Base-by-base conservation (phyloP, 2,329 filamentous ascomycete genomes). In the Aspergillus spinulosporus region DNA sequence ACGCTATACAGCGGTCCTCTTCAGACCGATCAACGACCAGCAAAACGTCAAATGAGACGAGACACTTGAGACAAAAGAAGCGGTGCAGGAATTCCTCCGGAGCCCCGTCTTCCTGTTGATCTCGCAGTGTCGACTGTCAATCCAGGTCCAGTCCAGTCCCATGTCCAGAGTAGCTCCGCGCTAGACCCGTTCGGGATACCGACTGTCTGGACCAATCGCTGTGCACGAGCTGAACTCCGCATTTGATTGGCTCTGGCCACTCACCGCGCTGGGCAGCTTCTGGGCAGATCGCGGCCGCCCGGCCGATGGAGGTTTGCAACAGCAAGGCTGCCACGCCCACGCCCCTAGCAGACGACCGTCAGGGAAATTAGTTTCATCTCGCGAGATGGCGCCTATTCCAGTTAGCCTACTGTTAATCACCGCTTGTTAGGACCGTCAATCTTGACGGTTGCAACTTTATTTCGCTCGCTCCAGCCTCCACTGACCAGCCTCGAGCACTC, bases 301-400 rank as follows among this genome's bases (percentile, higher is more conserved):
- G 26, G 26, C 26, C 26, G 26, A 37, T 37, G 6, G n/a, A 9
- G 8, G 9, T 37, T 9, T 21, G 21, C 8, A 5, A 11, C 12
- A 21, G 49, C 31, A 21, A 36, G n/a, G 31, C 29, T 47, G 45
- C n/a, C 14, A 34, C 21, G 29, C 21, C 42, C 42, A 7, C 11
- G 39, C 14, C 39, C 39, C 39, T 31, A 45, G 36, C 36, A 39
- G 36, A 28, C 36, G 4, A 9, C 11, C 36, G 36, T 29, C 26
- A 45, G 21, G 55, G 31, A 53, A 43, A 34, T 50, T 46, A 50
- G 37, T 53, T 46, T 45, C 45, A 53, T 47, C 55, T 57, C 55
- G 55, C 55, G 50, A 57, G 55, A 57, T 57, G 49, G 36, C n/a
- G 9, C 55, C 55, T 53, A 31, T 31, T 53, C n/a, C 14, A 21